These are phyloP conservation scores for Dichomitus squalens DNA, from an alignment of 1,284 basidiomycete genomes.

Conservation along the genomic window DNA sequence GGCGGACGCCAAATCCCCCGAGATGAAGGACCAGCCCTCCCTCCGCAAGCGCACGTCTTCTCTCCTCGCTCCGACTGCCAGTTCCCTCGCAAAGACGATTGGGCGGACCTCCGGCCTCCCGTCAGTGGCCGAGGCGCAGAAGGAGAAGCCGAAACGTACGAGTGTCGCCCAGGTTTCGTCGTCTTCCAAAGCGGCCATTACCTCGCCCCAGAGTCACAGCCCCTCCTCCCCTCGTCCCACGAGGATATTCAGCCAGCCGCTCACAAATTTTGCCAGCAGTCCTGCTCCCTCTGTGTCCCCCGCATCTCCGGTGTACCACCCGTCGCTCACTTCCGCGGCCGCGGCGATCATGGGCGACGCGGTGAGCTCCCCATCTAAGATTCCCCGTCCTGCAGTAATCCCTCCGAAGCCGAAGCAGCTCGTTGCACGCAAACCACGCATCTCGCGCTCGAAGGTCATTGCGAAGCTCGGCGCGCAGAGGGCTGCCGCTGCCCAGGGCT, in stretches of 20 bases:
- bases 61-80: conserved; percentile 72
- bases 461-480: conserved; percentile 74
- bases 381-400: conserved; percentile 23
- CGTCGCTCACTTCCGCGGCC: conserved; percentile 37
- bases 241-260: conserved; percentile 58
- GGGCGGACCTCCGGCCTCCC: conserved; percentile 21
- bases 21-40: conserved; percentile 11
- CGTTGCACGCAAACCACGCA: conserved; percentile 64
- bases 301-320: conserved; percentile 36
- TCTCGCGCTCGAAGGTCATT: conserved; percentile 78
- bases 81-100: conserved; percentile 67
- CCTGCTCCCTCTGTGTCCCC: conserved; percentile 39
- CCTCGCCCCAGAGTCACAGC: conserved; percentile 48
- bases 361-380: conserved; percentile 20
- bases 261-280: conserved; percentile 36
- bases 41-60: conserved; percentile 47
- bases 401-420: conserved; percentile 43
- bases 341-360: conserved; percentile 26
- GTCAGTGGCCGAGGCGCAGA: conserved; percentile 16
- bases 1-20: conserved; percentile 3
- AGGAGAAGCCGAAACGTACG: conserved; percentile 5
- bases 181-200: conserved; percentile 23
- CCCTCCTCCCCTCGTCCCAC: conserved; percentile 32
- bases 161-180: conserved; percentile 13
- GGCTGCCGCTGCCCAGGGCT: conserved; percentile 37